Evolutionary conservation across 2,329 filamentous ascomycete species (phyloP).

Genomic region (Rutstroemia sp.): DNA sequence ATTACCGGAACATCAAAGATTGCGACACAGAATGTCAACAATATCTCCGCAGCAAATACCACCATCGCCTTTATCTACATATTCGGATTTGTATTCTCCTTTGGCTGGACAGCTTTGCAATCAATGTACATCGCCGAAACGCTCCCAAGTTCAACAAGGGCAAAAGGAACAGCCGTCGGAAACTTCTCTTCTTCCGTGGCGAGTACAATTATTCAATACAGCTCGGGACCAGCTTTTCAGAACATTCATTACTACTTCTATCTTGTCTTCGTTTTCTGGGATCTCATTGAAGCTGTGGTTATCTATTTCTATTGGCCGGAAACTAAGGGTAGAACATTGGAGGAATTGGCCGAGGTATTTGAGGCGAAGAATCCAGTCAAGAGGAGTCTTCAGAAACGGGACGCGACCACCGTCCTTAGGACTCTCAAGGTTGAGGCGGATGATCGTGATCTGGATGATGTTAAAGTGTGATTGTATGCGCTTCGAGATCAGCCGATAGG

Average conservation of each 20-base stretch:
- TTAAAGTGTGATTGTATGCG: background rate
- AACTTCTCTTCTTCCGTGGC: conserved; percentile 35
- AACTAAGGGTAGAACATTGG: conserved; percentile 47
- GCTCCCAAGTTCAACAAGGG: conserved; percentile 37
- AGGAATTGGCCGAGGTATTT: conserved; percentile 49
- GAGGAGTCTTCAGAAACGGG: conserved; percentile 29
- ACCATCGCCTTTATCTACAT: conserved; percentile 46
- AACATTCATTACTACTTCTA: conserved; percentile 33
- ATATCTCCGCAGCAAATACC: conserved; percentile 34
- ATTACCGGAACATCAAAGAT: conserved; percentile 42
- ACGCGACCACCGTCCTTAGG: conserved; percentile 37
- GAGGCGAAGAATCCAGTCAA: conserved; percentile 39
- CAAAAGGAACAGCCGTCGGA: conserved; percentile 35
- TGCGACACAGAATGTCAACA: conserved; percentile 9
- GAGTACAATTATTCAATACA: conserved; percentile 31
- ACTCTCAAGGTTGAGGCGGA: conserved; percentile 14
- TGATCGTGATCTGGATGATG: background rate
- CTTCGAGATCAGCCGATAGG: background rate
- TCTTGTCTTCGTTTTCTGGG: conserved; percentile 28
- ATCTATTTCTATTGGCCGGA: conserved; percentile 47
- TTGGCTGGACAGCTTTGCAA: conserved; percentile 44
- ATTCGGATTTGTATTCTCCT: conserved; percentile 44
- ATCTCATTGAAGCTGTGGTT: conserved; percentile 32
- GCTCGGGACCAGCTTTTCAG: conserved; percentile 31
- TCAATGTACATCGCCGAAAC: conserved; percentile 43